A percentile compares a stretch with the other conserved stretches of the same genome.
Conservation (phyloP, 2,329 filamentous ascomycete genomes). For the Cercospora sp. region DNA sequence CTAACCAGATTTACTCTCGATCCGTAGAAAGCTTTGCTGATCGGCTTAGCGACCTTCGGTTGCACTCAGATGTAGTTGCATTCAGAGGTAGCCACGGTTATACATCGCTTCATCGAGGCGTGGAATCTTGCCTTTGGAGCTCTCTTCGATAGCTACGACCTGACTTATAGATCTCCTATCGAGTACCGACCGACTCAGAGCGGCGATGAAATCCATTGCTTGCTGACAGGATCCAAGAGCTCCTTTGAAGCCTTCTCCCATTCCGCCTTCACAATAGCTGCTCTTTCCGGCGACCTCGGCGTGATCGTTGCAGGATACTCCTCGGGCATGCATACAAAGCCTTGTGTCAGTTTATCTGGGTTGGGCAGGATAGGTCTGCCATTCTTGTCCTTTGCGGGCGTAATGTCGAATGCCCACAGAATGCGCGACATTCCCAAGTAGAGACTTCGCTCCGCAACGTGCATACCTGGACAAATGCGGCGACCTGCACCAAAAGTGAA, state of each 20-base stretch:
- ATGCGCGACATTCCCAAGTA: slow-evolving; percentile 45
- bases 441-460: slow-evolving; percentile 34
- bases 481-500: slow-evolving; percentile 36
- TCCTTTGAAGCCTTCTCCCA: slow-evolving; percentile 30
- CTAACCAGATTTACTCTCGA: too few relatives aligned
- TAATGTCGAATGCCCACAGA: slow-evolving; percentile 50
- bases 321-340: slow-evolving; percentile 49
- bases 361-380: slow-evolving; percentile 43
- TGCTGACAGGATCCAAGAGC: slow-evolving; percentile 31
- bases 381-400: slow-evolving; percentile 31
- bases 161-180: neutral
- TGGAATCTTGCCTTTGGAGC: neutral
- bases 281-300: slow-evolving; percentile 38
- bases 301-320: slow-evolving; percentile 42
- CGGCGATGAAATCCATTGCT: slow-evolving; percentile 33
- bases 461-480: slow-evolving; percentile 36
- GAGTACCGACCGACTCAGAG: slow-evolving; percentile 1
- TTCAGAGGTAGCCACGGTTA: neutral
- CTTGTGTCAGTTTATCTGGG: slow-evolving; percentile 44
- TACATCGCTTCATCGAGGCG: neutral
- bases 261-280: slow-evolving; percentile 33
- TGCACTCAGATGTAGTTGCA: too few relatives aligned
- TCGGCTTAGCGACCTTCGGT: too few relatives aligned
- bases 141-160: neutral
- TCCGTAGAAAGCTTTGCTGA: too few relatives aligned